Conservation (phyloP, 2,329 filamentous ascomycete species). For the Sclerotinia minor region DNA sequence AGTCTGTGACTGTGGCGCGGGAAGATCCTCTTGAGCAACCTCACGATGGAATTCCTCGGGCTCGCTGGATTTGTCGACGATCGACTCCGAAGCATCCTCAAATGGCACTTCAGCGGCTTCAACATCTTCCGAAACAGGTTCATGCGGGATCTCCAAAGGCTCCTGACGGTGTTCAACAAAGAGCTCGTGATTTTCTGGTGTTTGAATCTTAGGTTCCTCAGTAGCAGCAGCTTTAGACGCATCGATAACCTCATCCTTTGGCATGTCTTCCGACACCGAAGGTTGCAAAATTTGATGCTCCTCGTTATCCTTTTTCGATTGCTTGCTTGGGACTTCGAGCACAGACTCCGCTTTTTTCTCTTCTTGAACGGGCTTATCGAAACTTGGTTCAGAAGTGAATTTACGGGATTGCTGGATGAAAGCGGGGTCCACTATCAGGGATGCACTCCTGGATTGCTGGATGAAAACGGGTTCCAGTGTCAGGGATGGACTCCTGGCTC, state of each 20-base stretch:
- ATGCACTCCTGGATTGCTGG: constrained; percentile 5
- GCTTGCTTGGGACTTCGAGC: not conserved
- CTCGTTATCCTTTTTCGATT: constrained; percentile 37
- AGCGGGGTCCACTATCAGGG: not conserved
- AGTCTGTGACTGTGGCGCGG: not conserved
- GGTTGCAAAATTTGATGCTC: constrained; percentile 25
- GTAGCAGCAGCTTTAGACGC: not conserved
- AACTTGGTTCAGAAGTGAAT: not conserved
- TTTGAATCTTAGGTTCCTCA: not conserved
- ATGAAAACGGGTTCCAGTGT: not conserved
- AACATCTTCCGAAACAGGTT: not conserved
- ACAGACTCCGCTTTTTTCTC: too few species aligned
- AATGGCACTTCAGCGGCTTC: not conserved
- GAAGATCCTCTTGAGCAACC: not conserved
- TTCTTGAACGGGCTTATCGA: not conserved
- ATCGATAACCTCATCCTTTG: not conserved
- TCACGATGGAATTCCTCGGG: not conserved
- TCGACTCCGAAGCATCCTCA: not conserved
- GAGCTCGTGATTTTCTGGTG: not conserved
- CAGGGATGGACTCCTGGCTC: too few species aligned
- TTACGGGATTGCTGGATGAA: not conserved
- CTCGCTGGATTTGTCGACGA: not conserved
- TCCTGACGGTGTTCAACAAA: not conserved
- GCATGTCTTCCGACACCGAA: not conserved
- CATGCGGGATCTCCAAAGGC: not conserved